Conservation (phyloP, 2,329 filamentous ascomycete genomes). For the Fusarium nodosum region DNA sequence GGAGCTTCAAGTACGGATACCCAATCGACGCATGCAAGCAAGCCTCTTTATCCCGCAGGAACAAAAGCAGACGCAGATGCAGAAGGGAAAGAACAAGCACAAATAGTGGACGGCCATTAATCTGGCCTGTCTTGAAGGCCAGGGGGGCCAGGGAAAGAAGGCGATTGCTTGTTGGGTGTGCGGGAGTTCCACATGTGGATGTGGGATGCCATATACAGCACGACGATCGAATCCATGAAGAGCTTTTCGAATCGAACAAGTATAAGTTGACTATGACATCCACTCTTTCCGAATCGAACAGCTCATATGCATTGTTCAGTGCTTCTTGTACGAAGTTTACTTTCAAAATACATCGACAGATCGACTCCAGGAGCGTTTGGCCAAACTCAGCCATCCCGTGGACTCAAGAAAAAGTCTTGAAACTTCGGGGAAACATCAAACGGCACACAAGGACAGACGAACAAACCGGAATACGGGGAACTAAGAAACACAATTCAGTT, state of each 20-base stretch:
- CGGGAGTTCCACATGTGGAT: conserved; percentile 52
- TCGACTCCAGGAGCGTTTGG: neutral
- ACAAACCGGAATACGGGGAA: neutral
- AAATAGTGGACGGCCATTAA: conserved; percentile 44
- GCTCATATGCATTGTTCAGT: conserved; percentile 30
- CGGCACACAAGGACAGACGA: neutral
- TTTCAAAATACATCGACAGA: conserved; percentile 1
- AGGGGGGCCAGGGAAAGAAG: conserved; percentile 36
- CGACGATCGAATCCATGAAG: conserved; percentile 35
- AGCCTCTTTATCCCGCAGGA: conserved; percentile 56
- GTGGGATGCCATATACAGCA: conserved; percentile 48
- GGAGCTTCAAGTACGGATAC: conserved; percentile 57
- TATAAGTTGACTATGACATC: conserved; percentile 58
- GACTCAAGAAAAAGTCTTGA: neutral
- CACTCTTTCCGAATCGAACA: conserved; percentile 38
- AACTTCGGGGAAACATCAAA: neutral
- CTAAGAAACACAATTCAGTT: neutral
- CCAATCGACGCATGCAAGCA: conserved; percentile 56
- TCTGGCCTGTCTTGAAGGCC: conserved; percentile 31
- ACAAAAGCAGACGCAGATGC: conserved; percentile 36
- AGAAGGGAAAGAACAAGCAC: conserved; percentile 44
- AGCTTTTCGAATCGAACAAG: conserved; percentile 45
- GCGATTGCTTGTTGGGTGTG: conserved; percentile 51
- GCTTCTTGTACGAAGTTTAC: conserved; percentile 1
- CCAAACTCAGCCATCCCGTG: neutral